Evolutionary conservation across 371 early-diverging fungal species (phyloP).

Genomic region (Apophysomyces trapeziformis): DNA sequence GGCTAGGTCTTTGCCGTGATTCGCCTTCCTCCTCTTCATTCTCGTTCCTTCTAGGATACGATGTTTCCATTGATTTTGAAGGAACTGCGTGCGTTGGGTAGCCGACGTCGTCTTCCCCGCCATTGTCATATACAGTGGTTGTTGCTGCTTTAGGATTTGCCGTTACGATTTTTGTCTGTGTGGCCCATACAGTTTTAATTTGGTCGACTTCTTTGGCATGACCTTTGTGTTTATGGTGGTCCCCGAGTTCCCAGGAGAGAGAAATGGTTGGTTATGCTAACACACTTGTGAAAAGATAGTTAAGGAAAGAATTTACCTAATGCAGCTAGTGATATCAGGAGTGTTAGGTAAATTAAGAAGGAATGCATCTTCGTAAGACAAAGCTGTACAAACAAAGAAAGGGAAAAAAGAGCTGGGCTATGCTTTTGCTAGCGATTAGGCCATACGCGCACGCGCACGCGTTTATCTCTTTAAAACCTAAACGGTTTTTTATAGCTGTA

Average conservation of each 20-base stretch:
- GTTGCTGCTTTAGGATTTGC: not conserved
- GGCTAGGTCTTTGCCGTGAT: not conserved
- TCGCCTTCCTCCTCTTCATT: not conserved
- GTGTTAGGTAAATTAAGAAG: not conserved
- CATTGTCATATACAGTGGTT: not conserved
- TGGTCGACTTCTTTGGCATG: not conserved
- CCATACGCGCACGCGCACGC: conserved; percentile 3
- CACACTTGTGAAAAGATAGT: not conserved
- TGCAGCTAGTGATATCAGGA: not conserved
- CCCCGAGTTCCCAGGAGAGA: not conserved
- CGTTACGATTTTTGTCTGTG: not conserved
- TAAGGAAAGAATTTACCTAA: conserved; percentile 6
- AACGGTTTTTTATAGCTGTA: not conserved
- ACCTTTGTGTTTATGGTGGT: not conserved
- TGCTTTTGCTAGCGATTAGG: not conserved
- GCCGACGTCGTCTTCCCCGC: not conserved
- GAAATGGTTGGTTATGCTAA: not conserved
- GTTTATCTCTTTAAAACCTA: not conserved
- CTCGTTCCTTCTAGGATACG: no score
- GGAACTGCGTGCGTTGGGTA: no score
- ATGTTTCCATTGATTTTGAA: not conserved
- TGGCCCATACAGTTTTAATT: conserved; percentile 1
- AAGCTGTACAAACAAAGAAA: no score
- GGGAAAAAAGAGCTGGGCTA: no score
- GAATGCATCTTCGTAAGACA: not conserved